Evolutionary conservation across 2,329 filamentous ascomycete genomes (phyloP), one percentile per base, ranked within the genome.

Genomic region (Paraconiothyrium sp.): DNA sequence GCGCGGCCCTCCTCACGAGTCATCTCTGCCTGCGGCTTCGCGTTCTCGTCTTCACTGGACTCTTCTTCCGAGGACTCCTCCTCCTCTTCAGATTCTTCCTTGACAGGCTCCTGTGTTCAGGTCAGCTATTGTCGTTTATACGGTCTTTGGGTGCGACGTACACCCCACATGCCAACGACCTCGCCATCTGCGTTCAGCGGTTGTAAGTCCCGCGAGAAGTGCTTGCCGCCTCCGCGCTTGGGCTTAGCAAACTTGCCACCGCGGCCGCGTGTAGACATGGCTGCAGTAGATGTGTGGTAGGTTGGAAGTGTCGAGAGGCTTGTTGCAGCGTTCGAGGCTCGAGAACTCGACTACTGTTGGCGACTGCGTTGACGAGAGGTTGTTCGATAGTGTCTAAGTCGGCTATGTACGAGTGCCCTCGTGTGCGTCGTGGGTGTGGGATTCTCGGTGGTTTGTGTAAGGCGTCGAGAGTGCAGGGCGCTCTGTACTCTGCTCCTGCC

Each of bases 161-260:
- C 87, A 76, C 87, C 89, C 92, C 94, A 97, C 87, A 97, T 94
- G 84, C 91, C 90, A 65, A 94, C 85, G 70, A 92, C 89, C 75
- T 95, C 95, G 71, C 94, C 95, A 76, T 98, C 92, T 70, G 89
- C 90, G 75, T 97, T 94, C 74, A 95, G 83, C 22, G 94, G 94
- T 79, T 92, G 90, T 50, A 98, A 89, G 78, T 97, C 90, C 68
- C 93, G 91, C 69, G 94, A 97, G 83, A 96, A 99, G 76, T 97
- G 90, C 82, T 97, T 97, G 75, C 95, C 95, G 65, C 94, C 94
- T 86, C 94, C 94, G 82, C 94, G 88, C 71, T 92, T 93, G 70
- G 91, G 93, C 84, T 97, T 98, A 84, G 89, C 92, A 80, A 94
- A 97, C 83, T 98, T 98, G 81, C 94, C 93, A 73, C 91, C 93